Evolutionary conservation across 2,329 filamentous ascomycete genomes (phyloP), one percentile per base, ranked within the genome.

Genomic region (Aspergillus proliferans): DNA sequence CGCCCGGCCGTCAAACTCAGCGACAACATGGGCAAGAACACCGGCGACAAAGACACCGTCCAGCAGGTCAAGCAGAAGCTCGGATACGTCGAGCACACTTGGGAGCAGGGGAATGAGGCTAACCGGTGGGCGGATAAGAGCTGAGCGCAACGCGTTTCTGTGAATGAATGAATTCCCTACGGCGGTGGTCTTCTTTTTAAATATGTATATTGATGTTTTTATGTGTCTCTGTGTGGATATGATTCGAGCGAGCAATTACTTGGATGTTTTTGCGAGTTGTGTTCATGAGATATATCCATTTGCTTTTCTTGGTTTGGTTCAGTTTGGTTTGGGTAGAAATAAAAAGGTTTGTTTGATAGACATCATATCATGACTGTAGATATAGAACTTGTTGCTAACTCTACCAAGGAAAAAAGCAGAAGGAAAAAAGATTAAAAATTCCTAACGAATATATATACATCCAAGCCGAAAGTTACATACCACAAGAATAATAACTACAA

Each of bases 1-100:
- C 81, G 84, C 43, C 82, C 86, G 0, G 91, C 93, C 2, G 83
- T 98, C 64, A 98, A 98, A 76, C 88, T 98, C 58, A 96, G 84
- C 55, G 86, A 92, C 68, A 96, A 97, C 63, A 79, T 85, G 56
- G 82, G 90, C 42, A 98, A 98, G 78, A 98, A 98, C 63, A 97
- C 90, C 0, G 93, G 93, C 6, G 86, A 96, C 63, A 82, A 83
- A 60, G 78, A 78, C 18, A 88, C 86, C 1, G 87, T 98, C 0
- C 77, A 84, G 49, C 82, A 84, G 57, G 90, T 97, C 53, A 98
- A 98, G 79, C 78, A 81, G 61, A 79, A 86, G 54, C 77, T 96
- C 39, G 90, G 90, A 0, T 97, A 98, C 64, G 78, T 85, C 4
- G 92, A 97, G 72, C 85, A 86, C 58, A 77, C 82, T 24, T 96